Evolutionary conservation across 2,329 filamentous ascomycete genomes (phyloP).

Genomic region (Phymatotrichopsis omnivora): DNA sequence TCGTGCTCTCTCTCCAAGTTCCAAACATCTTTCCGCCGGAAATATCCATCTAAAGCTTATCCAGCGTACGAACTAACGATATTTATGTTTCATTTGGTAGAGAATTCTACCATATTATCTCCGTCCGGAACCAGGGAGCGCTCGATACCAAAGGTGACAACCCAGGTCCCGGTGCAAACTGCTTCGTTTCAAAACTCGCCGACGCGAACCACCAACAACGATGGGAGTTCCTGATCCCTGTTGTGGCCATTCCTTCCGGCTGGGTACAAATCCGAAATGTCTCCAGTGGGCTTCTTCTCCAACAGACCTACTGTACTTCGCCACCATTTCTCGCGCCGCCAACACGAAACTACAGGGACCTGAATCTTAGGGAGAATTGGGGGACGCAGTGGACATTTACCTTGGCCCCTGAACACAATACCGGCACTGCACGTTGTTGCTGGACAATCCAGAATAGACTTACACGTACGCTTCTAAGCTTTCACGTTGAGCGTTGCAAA

Average conservation of each 20-base stretch:
- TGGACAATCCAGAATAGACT: neutral
- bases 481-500: neutral
- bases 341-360: too few species aligned
- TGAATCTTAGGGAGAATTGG: neutral
- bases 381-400: neutral
- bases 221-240: neutral
- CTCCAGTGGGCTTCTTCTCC: neutral
- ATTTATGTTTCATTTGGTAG: too few species aligned
- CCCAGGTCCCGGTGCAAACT: neutral
- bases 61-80: too few species aligned
- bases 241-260: neutral
- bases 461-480: neutral
- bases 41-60: too few species aligned
- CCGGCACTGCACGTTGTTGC: neutral
- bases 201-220: neutral
- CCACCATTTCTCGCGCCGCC: neutral
- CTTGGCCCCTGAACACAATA: too few species aligned
- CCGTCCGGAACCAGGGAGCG: neutral
- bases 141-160: neutral
- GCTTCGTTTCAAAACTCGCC: neutral
- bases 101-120: neutral
- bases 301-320: neutral
- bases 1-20: too few species aligned
- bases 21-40: too few species aligned
- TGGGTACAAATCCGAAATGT: slow-evolving; percentile 1